These are phyloP conservation scores for Eucalyptus camaldulensis DNA, from an alignment of 345 rosid species.

Conservation along the genomic window DNA sequence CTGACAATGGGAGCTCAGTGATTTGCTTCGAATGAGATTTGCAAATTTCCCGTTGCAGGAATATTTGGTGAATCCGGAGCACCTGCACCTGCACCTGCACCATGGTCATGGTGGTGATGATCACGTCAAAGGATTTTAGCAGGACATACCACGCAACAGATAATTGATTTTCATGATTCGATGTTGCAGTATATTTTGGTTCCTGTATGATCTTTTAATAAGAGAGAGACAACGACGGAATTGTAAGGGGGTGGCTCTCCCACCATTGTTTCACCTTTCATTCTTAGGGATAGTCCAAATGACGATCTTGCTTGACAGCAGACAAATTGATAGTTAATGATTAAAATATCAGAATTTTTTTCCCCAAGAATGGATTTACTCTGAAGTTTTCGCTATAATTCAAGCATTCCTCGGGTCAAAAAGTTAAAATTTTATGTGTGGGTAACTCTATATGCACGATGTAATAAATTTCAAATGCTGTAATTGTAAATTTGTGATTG, in stretches of 20 bases:
- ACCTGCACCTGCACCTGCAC: not conserved
- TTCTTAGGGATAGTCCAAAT: not conserved
- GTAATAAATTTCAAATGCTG: not conserved
- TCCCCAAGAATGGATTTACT: not conserved
- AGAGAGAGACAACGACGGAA: not conserved
- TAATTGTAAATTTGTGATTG: not conserved
- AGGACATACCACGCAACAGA: not conserved
- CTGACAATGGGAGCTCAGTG: not conserved
- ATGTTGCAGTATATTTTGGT: not conserved
- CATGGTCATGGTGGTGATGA: not conserved
- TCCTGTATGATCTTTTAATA: not conserved
- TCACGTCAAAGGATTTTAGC: not conserved
- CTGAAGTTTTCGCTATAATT: not conserved
- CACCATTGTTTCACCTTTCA: not conserved
- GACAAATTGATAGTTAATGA: not conserved
- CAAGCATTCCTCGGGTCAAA: not conserved
- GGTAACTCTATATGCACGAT: not conserved
- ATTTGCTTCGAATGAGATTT: not conserved
- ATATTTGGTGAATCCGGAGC: not conserved
- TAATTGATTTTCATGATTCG: not conserved
- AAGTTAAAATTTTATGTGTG: not conserved
- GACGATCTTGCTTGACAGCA: not conserved
- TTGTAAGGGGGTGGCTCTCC: not conserved
- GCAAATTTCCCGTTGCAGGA: conserved; percentile 3
- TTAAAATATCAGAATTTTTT: not conserved